A percentile compares a stretch with the other conserved stretches of the same genome.
These are phyloP conservation scores for Boletus insuetus DNA, from an alignment of 768 basidiomycete species.

Conservation along the genomic window DNA sequence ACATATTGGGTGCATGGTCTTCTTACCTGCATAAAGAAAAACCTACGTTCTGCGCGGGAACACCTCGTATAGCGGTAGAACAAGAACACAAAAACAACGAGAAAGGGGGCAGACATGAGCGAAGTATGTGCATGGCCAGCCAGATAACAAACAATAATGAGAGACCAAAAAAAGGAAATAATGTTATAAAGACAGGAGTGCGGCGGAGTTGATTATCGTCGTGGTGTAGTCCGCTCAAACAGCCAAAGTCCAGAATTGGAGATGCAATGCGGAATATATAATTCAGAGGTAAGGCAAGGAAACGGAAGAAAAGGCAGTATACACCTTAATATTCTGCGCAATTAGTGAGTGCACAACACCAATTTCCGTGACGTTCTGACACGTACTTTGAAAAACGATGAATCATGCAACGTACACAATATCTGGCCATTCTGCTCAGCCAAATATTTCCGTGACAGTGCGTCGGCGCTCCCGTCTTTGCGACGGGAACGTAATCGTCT, in stretches of 20 bases:
- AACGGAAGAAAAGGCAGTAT: slow-evolving; percentile 13
- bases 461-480: slow-evolving; percentile 43
- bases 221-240: slow-evolving; percentile 17
- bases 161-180: slow-evolving; percentile 25
- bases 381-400: slow-evolving; percentile 20
- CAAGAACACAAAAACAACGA: slow-evolving; percentile 12
- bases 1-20: slow-evolving; percentile 21
- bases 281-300: slow-evolving; percentile 16
- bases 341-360: not conserved
- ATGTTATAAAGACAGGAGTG: slow-evolving; percentile 29
- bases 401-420: slow-evolving; percentile 14
- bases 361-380: not conserved
- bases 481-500: slow-evolving; percentile 33
- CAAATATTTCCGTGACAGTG: slow-evolving; percentile 51
- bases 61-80: slow-evolving; percentile 15
- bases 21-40: slow-evolving; percentile 30
- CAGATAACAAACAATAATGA: slow-evolving; percentile 22
- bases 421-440: slow-evolving; percentile 12
- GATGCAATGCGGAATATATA: slow-evolving; percentile 29
- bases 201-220: slow-evolving; percentile 10
- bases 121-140: slow-evolving; percentile 26
- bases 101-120: slow-evolving; percentile 10
- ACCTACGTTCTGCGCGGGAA: slow-evolving; percentile 15
- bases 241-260: slow-evolving; percentile 8
- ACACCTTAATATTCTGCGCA: slow-evolving; percentile 19